Percentiles rank a stretch among this genome's conserved stretches.
phyloP scores from a whole-genome alignment of 177 flowering plant genomes.

The Tripterygium wilfordii region DNA sequence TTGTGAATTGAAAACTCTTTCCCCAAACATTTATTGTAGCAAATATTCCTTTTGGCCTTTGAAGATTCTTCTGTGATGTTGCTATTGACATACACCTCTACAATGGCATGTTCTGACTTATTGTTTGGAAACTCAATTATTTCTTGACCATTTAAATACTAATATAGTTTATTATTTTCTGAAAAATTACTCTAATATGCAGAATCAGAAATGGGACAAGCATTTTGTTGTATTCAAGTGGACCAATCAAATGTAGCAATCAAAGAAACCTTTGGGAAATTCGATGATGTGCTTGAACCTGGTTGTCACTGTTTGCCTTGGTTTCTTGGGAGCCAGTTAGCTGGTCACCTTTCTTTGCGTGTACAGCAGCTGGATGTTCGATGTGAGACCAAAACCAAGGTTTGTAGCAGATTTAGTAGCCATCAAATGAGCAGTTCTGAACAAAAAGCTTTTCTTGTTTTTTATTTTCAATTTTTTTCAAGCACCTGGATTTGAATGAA shows the following conservation, averaged over 20 bases:
- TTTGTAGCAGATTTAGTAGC: conserved; percentile 6
- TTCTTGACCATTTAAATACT: too few relatives aligned
- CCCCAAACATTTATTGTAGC: too few relatives aligned
- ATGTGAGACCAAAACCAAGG: conserved; percentile 81
- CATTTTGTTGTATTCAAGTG: conserved; percentile 51
- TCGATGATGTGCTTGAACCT: conserved; percentile 57
- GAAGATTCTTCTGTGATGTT: too few relatives aligned
- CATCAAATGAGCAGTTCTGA: not conserved
- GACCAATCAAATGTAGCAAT: conserved; percentile 66
- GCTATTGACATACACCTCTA: too few relatives aligned
- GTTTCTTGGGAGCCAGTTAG: conserved; percentile 50
- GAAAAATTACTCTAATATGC: too few relatives aligned
- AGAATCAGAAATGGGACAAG: conserved; percentile 66
- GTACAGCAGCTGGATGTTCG: conserved; percentile 70
- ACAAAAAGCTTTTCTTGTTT: not conserved
- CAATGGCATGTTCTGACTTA: too few relatives aligned
- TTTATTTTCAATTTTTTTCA: too few relatives aligned
- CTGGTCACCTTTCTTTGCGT: conserved; percentile 60
- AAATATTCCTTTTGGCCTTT: too few relatives aligned
- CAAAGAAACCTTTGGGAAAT: conserved; percentile 63
- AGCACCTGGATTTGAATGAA: not conserved
- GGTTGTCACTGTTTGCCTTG: conserved; percentile 77
- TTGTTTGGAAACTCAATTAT: too few relatives aligned
- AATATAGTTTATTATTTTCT: too few relatives aligned
- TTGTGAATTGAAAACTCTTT: too few relatives aligned